These are phyloP conservation scores for Talaromyces sp. DNA, from an alignment of 2,329 filamentous ascomycete species.

Conservation along the genomic window DNA sequence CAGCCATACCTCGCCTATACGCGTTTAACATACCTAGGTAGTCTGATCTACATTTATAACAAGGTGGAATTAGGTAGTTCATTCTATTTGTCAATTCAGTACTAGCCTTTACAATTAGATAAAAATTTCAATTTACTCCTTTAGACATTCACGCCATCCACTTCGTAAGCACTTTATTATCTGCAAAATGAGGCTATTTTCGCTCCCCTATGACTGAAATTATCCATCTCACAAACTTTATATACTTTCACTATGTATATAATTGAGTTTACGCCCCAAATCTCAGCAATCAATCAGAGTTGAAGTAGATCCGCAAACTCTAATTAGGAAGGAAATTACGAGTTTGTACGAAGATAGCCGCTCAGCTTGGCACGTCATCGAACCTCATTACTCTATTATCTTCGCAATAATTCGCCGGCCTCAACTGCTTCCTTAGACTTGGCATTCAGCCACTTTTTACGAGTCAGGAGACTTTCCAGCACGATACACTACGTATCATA, in stretches of 20 bases:
- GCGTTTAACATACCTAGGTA: neutral
- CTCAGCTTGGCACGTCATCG: neutral
- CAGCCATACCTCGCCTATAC: neutral
- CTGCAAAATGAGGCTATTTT: neutral
- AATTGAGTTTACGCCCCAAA: neutral
- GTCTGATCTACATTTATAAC: neutral
- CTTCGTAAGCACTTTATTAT: neutral
- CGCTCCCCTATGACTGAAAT: neutral
- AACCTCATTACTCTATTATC: neutral
- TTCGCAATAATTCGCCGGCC: neutral
- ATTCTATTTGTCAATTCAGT: neutral
- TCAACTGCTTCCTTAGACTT: neutral
- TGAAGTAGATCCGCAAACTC: neutral
- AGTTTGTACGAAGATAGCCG: neutral
- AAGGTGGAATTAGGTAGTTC: neutral
- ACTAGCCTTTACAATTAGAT: neutral
- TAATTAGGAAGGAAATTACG: neutral
- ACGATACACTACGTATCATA: neutral
- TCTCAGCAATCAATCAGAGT: neutral
- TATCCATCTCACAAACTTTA: neutral
- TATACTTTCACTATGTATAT: neutral
- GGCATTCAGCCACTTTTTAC: neutral
- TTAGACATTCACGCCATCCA: neutral
- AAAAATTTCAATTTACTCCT: neutral
- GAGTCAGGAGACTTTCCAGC: neutral